A percentile compares a stretch with the other conserved stretches of the same genome.
Conservation (phyloP, 768 basidiomycete genomes). For the Leccinum aurantiacum region DNA sequence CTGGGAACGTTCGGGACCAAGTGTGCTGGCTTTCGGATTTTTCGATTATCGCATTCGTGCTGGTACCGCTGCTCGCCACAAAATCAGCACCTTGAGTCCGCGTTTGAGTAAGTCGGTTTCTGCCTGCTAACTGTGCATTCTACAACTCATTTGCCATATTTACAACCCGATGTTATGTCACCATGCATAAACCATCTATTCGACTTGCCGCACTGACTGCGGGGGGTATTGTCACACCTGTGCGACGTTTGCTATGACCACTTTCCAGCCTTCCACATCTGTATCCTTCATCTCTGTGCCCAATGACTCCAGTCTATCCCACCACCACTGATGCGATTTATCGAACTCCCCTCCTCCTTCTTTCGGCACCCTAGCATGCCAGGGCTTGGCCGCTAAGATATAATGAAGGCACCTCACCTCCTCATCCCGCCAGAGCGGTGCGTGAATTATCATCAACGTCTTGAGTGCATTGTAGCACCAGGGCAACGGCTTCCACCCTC, state of each 20-base stretch:
- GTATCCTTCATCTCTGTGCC: conserved; percentile 42
- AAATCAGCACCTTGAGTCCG: neutral
- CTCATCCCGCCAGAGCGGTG: conserved; percentile 77
- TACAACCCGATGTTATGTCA: neutral
- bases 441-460: conserved; percentile 72
- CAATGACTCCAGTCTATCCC: conserved; percentile 56
- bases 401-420: conserved; percentile 88
- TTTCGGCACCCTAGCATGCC: conserved; percentile 53
- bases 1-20: neutral
- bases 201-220: neutral
- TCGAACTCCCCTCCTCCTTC: conserved; percentile 47
- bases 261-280: conserved; percentile 49
- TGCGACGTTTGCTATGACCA: conserved; percentile 53
- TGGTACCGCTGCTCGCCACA: neutral
- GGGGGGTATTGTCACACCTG: neutral
- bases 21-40: neutral
- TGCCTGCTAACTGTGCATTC: neutral
- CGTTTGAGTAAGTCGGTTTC: neutral
- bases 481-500: conserved; percentile 73
- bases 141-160: too few species aligned
- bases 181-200: neutral
- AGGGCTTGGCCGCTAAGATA: conserved; percentile 85
- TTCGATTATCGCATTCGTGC: neutral
- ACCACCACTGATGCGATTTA: conserved; percentile 74
- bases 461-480: conserved; percentile 95